Base-by-base conservation (phyloP, 208 protist genomes). In the Naegleria lovaniensis region DNA sequence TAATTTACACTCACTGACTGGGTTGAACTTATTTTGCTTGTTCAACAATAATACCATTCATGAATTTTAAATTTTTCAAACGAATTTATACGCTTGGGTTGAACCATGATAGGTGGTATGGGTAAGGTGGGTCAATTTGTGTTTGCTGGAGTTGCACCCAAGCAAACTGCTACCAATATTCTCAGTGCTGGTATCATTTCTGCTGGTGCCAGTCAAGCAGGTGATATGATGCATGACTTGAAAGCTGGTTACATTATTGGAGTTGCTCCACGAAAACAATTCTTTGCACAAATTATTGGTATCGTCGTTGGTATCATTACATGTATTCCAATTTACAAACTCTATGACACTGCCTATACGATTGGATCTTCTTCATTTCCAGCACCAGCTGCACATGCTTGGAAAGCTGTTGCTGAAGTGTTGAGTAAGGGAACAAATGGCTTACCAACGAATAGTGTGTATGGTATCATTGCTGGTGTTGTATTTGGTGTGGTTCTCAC, bases 321-420 rank as follows among this genome's bases (percentile, higher is more conserved):
- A 16, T 87, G 84, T 36, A 25, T 87, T n/a, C 84, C 84, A n/a
- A 87, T 87, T 87, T 87, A 87, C 33, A 55, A 87, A 43, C 39
- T 87, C 11, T 87, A 52, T 52, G 84, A 87, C 52, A 55, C 38
- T 16, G 84, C 84, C 13, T 87, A 87, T 87, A 11, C 43, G 5
- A 87, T 87, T 52, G 84, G 84, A 36, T 33, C n/a, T 15, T 6
- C 19, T 33, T n/a, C 19, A 55, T 36, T 87, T 3, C 84, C 84
- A 38, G 84, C 84, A 52, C 84, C 84, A 33, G 84, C 84, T 87
- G 84, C 84, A 11, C 38, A 87, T 87, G 84, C 84, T 55, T 87
- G 84, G 84, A 87, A 87, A 36, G 84, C 84, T 15, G 84, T 87
- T n/a, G 84, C 84, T 33, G 84, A 87, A 55, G 33, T 87, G 3